Base-by-base conservation (phyloP, 805 yeast genomes). In the Zygoascus biomembranicola region DNA sequence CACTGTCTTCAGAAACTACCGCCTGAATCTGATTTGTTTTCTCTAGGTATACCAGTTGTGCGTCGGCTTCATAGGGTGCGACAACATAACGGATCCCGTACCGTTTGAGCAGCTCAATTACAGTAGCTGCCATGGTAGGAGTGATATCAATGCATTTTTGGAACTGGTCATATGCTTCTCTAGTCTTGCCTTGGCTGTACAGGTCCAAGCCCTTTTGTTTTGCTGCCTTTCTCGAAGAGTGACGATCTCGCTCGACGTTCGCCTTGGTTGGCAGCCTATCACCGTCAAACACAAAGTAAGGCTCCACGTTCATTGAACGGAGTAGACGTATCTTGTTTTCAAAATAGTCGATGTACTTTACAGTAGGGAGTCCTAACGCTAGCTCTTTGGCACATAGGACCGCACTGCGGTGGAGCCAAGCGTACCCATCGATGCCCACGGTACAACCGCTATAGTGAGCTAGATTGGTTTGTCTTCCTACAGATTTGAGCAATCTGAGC, bases 1-100 rank as follows among this genome's bases (percentile, higher is more conserved):
- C 99, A 0, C 97, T 90, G 66, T 94, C 99, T 64, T 94, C 99
- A 43, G 96, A 84, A 8, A 94, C 75, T 5, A 94, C 87, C 0
- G 92, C 98, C 57, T 89, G 85, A 5, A 89, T 92, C 0, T 81
- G 51, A 0, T 92, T 92, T 0, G 69, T 58, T 55, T 80, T 79
- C 65, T 92, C 98, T 44, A 94, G 74, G 62, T 83, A 89, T 9
- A 90, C 98, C 85, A 94, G 80, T 67, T 94, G 99, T 0, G 99
- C 85, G 67, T 94, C 99, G 0, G 99, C 99, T 70, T 94, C 99
- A 66, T 89, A 94, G 0, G 99, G 99, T 0, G 99, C 98, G 8
- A 94, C 99, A 8, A 94, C 79, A 62, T 79, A 92, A 55, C 75
- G 77, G 49, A 94, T 80, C 1, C 69, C 68, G 47, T 77, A 73